A percentile compares a stretch with the other conserved stretches of the same genome.
phyloP scores from a whole-genome alignment of 2,329 filamentous ascomycete species.

The Rhynchosporium secalis region DNA sequence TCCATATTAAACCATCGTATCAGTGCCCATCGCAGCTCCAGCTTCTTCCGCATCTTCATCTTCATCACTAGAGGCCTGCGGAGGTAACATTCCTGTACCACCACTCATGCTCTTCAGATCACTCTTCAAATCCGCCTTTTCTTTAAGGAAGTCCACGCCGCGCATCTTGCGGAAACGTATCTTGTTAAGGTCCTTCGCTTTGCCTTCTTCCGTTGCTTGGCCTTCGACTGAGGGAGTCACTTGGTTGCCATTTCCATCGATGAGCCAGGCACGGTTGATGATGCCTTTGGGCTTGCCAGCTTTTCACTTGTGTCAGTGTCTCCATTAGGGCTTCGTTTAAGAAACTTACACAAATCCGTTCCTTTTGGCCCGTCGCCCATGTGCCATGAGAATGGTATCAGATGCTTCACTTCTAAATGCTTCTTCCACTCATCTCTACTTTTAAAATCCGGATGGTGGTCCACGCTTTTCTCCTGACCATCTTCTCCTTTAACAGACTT shows the following conservation, averaged over 20 bases:
- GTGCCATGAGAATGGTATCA: slow-evolving; percentile 56
- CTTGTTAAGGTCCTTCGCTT: slow-evolving; percentile 30
- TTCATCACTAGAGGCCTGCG: slow-evolving; percentile 1
- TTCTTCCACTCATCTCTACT: slow-evolving; percentile 43
- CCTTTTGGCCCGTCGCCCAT: slow-evolving; percentile 59
- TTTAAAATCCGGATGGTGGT: slow-evolving; percentile 23
- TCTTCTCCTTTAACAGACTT: slow-evolving; percentile 23
- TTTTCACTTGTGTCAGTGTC: slow-evolving; percentile 13
- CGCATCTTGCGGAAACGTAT: slow-evolving; percentile 26
- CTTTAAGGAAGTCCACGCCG: slow-evolving; percentile 17
- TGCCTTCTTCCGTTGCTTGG: slow-evolving; percentile 51
- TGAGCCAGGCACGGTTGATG: slow-evolving; percentile 46
- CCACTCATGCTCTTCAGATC: slow-evolving; percentile 10
- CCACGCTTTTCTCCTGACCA: slow-evolving; percentile 20
- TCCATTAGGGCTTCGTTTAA: neutral
- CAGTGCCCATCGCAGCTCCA: neutral
- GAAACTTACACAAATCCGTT: slow-evolving; percentile 32
- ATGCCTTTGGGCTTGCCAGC: slow-evolving; percentile 19
- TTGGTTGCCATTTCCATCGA: slow-evolving; percentile 53
- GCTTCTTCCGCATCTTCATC: neutral
- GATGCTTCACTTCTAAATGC: slow-evolving; percentile 56
- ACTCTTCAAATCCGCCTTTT: neutral
- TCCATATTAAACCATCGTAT: too few species aligned
- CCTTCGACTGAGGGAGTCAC: slow-evolving; percentile 58
- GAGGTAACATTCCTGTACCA: neutral